Evolutionary conservation across 768 basidiomycete genomes (phyloP), one percentile per base, ranked within the genome.

Genomic region (Leccinum uliginosum): DNA sequence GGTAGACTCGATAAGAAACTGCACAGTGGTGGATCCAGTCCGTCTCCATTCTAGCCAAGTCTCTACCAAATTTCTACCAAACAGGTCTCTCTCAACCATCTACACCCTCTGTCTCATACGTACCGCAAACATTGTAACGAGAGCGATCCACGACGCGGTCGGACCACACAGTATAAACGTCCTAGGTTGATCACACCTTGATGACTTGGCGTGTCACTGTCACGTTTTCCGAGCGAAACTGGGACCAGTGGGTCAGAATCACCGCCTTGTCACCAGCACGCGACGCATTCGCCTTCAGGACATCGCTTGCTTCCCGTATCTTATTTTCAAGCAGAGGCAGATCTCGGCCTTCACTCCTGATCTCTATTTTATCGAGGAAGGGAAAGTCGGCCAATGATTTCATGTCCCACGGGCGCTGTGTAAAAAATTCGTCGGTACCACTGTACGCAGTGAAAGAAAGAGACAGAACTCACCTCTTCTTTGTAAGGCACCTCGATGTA

Each of bases 241-340:
- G 4, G 7, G 9, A 34, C 19, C 19, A 10, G n/a, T 6, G 12
- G 3, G 51, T 53, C 55, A 55, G 6, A 6, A 47, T 49, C 53
- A 57, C 53, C 0, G 11, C 11, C 40, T 19, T 57, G 53, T 63
- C 56, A 17, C 51, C 49, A 14, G 27, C 59, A 15, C 21, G 21
- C 15, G 56, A 55, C 26, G 53, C 43, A 30, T 49, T 62, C 40
- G 21, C 49, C 32, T 56, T 53, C n/a, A 60, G 26, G 34, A 61
- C 49, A 8, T 30, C n/a, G 3, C n/a, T 27, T 5, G 38, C 43
- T 32, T 30, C 15, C 29, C 53, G 4, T 3, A 7, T 46, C 23
- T 29, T 2, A 21, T 23, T 24, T 27, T 11, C 19, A 44, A 4
- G 50, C 45, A 3, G n/a, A 6, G 27, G 7, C 7, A 15, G 49